Evolutionary conservation across 768 basidiomycete genomes (phyloP).

Genomic region (Russula dissimulans): DNA sequence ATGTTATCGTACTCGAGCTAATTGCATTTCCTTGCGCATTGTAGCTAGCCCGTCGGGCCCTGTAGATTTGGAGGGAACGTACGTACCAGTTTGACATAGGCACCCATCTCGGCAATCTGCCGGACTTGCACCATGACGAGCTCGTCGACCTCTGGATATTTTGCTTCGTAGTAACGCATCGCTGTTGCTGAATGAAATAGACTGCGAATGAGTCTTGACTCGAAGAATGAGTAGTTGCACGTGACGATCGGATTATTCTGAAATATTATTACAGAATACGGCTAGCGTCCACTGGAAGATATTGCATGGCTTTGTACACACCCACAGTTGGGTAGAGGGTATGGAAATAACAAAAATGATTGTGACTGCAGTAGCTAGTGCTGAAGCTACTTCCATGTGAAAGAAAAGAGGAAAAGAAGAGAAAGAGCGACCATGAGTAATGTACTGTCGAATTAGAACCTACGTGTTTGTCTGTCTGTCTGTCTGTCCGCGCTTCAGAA

Average conservation of each 20-base stretch:
- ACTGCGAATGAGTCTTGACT: background rate
- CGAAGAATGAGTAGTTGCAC: too few species aligned
- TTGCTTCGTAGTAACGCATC: conserved; percentile 91
- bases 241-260: too few species aligned
- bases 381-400: background rate
- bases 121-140: conserved; percentile 99
- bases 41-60: background rate
- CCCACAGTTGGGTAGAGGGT: background rate
- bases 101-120: conserved; percentile 99
- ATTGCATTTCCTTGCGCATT: background rate
- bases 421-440: conserved; percentile 2
- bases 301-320: background rate
- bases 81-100: conserved; percentile 93
- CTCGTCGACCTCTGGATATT: conserved; percentile 94
- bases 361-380: conserved; percentile 8
- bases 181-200: background rate
- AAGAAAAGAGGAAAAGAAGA: background rate
- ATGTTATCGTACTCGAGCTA: conserved; percentile 99
- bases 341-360: conserved; percentile 1
- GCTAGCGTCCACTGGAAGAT: too few species aligned
- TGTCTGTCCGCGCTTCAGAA: conserved; percentile 4
- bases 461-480: background rate
- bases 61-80: background rate
- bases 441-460: background rate
- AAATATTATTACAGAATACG: too few species aligned